Evolutionary conservation across 768 basidiomycete species (phyloP).

Genomic region (Suillus occidentalis): DNA sequence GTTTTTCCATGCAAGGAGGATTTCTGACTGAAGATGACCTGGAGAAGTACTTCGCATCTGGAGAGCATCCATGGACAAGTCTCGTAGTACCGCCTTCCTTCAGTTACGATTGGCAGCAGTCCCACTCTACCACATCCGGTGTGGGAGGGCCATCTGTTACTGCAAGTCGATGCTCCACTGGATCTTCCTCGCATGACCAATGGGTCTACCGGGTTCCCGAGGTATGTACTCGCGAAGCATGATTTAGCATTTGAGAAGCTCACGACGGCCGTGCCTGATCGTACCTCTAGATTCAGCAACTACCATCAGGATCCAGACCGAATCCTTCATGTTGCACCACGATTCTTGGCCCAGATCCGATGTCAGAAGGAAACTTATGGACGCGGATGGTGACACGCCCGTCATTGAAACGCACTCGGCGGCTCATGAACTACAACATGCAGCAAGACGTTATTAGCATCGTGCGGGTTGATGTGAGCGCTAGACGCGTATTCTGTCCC

Average conservation of each 20-base stretch:
- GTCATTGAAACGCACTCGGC: not conserved
- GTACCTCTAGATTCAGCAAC: not conserved
- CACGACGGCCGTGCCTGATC: not conserved
- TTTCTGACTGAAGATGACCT: conserved; percentile 4
- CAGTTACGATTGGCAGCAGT: not conserved
- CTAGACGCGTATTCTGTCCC: not conserved
- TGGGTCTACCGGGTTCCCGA: not conserved
- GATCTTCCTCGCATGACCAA: not conserved
- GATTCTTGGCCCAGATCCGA: not conserved
- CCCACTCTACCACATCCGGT: not conserved
- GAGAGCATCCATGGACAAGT: not conserved
- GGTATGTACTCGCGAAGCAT: not conserved
- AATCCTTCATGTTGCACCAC: not conserved
- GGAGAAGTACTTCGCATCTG: not conserved
- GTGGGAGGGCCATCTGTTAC: not conserved
- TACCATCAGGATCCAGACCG: not conserved
- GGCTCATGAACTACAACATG: not conserved
- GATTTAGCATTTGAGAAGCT: not conserved
- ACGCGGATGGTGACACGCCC: conserved; percentile 3
- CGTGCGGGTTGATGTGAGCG: not conserved
- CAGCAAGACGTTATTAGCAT: conserved; percentile 1
- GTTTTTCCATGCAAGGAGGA: not conserved
- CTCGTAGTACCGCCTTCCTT: not conserved
- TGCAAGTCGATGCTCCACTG: not conserved
- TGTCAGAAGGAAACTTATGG: conserved; percentile 4